phyloP scores from a whole-genome alignment of 768 basidiomycete genomes.

The Mycena venus region DNA sequence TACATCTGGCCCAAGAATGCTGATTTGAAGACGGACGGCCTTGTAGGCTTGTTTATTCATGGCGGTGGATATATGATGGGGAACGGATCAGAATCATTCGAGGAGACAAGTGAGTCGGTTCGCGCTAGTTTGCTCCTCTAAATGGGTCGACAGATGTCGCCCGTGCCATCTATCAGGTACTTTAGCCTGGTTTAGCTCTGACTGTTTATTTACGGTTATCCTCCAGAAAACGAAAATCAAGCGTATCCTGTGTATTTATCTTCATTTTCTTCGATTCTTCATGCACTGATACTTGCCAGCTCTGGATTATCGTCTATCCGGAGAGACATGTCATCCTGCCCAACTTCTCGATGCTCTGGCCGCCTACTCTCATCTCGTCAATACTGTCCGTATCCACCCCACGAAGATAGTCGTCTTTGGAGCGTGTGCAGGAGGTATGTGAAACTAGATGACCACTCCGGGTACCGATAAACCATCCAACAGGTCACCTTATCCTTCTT shows the following conservation, averaged over 20 bases:
- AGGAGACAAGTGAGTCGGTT: slow-evolving; percentile 32
- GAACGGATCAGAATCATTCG: slow-evolving; percentile 38
- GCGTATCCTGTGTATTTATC: no score
- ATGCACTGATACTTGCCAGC: slow-evolving; percentile 27
- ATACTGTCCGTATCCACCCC: slow-evolving; percentile 49
- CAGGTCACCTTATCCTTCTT: slow-evolving; percentile 49
- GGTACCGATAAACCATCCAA: slow-evolving; percentile 1
- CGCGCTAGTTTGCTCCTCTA: neutral
- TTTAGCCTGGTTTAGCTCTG: no score
- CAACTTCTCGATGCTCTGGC: slow-evolving; percentile 66
- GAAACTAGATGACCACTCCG: slow-evolving; percentile 35
- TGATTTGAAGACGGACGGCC: slow-evolving; percentile 10
- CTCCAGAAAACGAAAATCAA: no score
- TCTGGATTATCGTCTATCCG: slow-evolving; percentile 38
- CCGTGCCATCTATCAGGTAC: no score
- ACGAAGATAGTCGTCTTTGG: no score
- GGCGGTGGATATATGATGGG: slow-evolving; percentile 47
- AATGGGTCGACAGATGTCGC: no score
- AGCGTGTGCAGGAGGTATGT: no score
- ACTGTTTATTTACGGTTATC: no score
- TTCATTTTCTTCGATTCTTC: no score
- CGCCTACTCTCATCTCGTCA: slow-evolving; percentile 63
- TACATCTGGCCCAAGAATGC: no score
- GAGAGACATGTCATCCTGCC: slow-evolving; percentile 52
- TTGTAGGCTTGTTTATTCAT: slow-evolving; percentile 41